phyloP scores from a whole-genome alignment of 805 yeast genomes.

The Metschnikowia proteae region DNA sequence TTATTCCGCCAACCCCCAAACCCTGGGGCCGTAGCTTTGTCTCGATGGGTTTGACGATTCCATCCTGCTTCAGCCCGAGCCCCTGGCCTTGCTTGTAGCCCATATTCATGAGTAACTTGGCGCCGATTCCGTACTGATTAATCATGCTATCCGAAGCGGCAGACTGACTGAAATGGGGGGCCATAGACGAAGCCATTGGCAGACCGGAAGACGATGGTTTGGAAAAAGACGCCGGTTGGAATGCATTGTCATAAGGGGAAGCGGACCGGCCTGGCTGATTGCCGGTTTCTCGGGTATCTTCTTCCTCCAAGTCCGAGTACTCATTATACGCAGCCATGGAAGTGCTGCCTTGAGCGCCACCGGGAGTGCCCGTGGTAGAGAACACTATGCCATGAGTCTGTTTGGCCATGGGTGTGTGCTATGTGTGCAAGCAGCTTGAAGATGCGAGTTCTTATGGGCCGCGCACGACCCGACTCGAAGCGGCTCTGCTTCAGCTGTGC shows the following conservation, averaged over 20 bases:
- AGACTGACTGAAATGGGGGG: neutral
- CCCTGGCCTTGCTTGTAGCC: conserved; percentile 86
- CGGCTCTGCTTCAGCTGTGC: too few relatives aligned
- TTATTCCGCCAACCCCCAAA: conserved; percentile 68
- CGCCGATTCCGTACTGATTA: conserved; percentile 76
- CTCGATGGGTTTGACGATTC: conserved; percentile 78
- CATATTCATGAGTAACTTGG: conserved; percentile 71
- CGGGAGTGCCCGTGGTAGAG: neutral
- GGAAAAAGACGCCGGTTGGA: neutral
- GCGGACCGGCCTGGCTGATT: neutral
- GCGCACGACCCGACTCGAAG: neutral
- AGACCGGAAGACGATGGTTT: neutral
- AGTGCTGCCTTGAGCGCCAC: neutral
- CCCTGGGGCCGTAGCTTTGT: conserved; percentile 63
- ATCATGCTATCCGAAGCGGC: conserved; percentile 4
- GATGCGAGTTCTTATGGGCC: neutral
- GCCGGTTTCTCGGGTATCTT: conserved; percentile 2
- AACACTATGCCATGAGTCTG: conserved; percentile 1
- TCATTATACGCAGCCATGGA: conserved; percentile 7
- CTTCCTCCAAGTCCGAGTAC: conserved; percentile 16
- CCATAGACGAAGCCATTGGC: neutral
- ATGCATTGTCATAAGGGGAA: neutral
- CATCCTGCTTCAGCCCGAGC: conserved; percentile 68
- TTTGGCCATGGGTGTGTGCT: neutral
- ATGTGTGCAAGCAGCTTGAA: neutral